phyloP scores from a whole-genome alignment of 2,329 filamentous ascomycete species.

The Dendrostoma leiphaemia region DNA sequence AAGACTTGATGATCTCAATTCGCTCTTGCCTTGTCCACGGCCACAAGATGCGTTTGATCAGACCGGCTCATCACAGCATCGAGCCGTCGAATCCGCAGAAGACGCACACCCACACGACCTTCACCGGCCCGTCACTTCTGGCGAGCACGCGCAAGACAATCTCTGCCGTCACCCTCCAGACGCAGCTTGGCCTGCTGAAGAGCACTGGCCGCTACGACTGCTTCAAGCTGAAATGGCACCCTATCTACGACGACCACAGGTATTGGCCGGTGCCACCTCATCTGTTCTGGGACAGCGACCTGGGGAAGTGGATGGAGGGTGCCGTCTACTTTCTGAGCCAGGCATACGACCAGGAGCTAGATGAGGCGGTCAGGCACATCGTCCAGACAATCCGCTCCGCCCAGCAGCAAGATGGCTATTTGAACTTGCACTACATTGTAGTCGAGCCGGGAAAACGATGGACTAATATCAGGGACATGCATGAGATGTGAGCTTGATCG shows the following conservation, averaged over 20 bases:
- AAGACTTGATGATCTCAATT: too few relatives aligned
- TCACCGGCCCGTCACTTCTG: slow-evolving; percentile 35
- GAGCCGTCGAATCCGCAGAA: slow-evolving; percentile 31
- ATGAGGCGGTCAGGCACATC: slow-evolving; percentile 52
- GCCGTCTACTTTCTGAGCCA: slow-evolving; percentile 54
- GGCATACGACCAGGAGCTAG: slow-evolving; percentile 42
- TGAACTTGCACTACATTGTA: slow-evolving; percentile 63
- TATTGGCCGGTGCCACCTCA: slow-evolving; percentile 56
- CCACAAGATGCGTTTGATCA: background rate
- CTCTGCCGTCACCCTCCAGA: slow-evolving; percentile 38
- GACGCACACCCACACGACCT: slow-evolving; percentile 34
- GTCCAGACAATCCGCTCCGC: slow-evolving; percentile 55
- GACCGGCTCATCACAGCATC: background rate
- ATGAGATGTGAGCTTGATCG: slow-evolving; percentile 59
- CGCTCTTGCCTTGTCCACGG: too few relatives aligned
- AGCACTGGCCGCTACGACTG: slow-evolving; percentile 55
- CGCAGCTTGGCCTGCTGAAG: slow-evolving; percentile 52
- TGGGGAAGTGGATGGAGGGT: slow-evolving; percentile 35
- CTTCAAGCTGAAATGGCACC: slow-evolving; percentile 57
- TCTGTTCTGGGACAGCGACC: slow-evolving; percentile 44
- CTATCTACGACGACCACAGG: slow-evolving; percentile 48
- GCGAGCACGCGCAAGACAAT: slow-evolving; percentile 32
- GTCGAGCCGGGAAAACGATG: slow-evolving; percentile 55
- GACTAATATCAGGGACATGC: slow-evolving; percentile 59
- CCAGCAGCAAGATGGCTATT: slow-evolving; percentile 59